These are phyloP conservation scores for Arctium lappa DNA, from an alignment of 129 eudicot species.

Conservation along the genomic window DNA sequence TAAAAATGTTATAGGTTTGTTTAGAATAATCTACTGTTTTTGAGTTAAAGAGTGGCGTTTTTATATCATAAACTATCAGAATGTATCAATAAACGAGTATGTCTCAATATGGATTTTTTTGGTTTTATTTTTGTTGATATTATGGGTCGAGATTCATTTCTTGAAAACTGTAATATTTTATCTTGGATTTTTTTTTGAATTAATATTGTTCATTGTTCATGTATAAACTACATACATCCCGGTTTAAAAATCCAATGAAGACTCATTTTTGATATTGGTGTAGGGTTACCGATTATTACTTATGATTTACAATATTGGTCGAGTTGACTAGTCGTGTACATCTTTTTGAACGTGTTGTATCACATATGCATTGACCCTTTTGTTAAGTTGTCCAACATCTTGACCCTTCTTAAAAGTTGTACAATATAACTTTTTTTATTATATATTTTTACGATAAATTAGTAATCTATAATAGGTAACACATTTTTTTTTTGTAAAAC, in stretches of 20 bases:
- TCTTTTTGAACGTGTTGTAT: too few species aligned
- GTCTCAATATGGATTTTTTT: not conserved
- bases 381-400: too few species aligned
- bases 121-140: not conserved
- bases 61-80: not conserved
- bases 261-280: too few species aligned
- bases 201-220: not conserved
- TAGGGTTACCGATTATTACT: too few species aligned
- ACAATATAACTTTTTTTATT: too few species aligned
- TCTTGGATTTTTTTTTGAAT: not conserved
- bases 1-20: not conserved
- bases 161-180: not conserved
- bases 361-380: too few species aligned
- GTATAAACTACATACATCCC: not conserved
- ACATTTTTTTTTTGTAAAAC: not conserved
- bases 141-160: not conserved
- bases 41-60: not conserved
- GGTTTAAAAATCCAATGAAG: too few species aligned
- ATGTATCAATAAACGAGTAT: too few species aligned
- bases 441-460: too few species aligned
- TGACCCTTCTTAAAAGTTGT: too few species aligned
- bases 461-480: not conserved
- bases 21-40: not conserved
- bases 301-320: too few species aligned
- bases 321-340: too few species aligned